Percentiles rank a stretch among this genome's conserved stretches.
phyloP scores from a whole-genome alignment of 768 basidiomycete genomes.

The Psilocybe cyanescens region DNA sequence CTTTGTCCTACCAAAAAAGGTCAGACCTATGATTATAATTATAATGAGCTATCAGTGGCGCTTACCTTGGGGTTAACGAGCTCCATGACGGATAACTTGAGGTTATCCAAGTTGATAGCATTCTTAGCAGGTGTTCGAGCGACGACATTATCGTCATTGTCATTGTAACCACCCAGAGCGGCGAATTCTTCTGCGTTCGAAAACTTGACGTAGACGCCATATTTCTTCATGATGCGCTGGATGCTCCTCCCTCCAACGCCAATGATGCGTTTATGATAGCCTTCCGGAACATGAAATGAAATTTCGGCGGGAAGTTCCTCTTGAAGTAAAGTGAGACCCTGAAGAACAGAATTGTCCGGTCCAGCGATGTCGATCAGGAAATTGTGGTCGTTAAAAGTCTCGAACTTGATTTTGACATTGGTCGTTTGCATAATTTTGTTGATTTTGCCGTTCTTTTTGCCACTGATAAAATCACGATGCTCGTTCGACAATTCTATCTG shows the following conservation, averaged over 20 bases:
- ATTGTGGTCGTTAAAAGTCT: conserved; percentile 96
- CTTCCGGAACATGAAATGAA: conserved; percentile 97
- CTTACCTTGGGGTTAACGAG: conserved; percentile 93
- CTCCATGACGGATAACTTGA: conserved; percentile 98
- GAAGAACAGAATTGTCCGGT: conserved; percentile 80
- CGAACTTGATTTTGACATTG: conserved; percentile 98
- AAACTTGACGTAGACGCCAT: conserved; percentile 99
- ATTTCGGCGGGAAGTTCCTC: conserved; percentile 99
- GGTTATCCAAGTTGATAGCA: conserved; percentile 89
- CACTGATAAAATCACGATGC: conserved; percentile 97
- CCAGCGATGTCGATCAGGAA: conserved; percentile 93
- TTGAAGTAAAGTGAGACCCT: conserved; percentile 87
- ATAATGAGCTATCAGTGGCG: conserved; percentile 1
- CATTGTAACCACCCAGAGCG: conserved; percentile 90
- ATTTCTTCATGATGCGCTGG: conserved; percentile 99
- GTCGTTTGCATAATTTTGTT: conserved; percentile 99
- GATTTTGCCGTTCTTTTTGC: conserved; percentile 99
- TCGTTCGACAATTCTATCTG: conserved; percentile 98
- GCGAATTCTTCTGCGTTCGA: conserved; percentile 98
- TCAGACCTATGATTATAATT: not conserved
- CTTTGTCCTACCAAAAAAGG: conserved; percentile 74
- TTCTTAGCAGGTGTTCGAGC: conserved; percentile 99
- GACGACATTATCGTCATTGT: conserved; percentile 98
- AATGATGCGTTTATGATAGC: conserved; percentile 98
- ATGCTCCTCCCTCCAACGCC: conserved; percentile 98